These are phyloP conservation scores for Przewalskia tangutica DNA, from an alignment of 257 asterid species.

Conservation along the genomic window DNA sequence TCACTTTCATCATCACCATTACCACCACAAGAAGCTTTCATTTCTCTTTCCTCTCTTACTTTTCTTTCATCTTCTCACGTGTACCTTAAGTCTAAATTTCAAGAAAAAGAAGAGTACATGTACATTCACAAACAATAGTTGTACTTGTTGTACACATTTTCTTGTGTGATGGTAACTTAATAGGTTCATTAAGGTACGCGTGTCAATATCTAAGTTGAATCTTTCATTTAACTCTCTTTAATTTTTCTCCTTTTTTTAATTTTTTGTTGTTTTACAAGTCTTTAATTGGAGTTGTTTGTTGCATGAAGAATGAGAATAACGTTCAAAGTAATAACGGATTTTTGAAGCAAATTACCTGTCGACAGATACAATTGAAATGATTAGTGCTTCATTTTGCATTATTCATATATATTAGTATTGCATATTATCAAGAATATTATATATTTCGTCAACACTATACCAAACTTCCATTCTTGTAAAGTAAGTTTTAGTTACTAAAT, in stretches of 20 bases:
- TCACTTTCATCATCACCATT: conserved; percentile 49
- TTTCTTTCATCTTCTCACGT: conserved; percentile 10
- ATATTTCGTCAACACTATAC: conserved; percentile 11
- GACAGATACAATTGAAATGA: conserved; percentile 7
- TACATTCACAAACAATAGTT: background rate
- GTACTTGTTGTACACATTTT: conserved; percentile 6
- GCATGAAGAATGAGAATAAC: conserved; percentile 29
- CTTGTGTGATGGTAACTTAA: background rate
- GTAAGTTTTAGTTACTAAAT: conserved; percentile 18
- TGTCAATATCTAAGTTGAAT: background rate
- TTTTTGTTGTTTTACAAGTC: background rate
- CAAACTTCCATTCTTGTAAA: conserved; percentile 26
- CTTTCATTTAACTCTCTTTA: background rate
- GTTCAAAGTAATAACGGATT: conserved; percentile 32
- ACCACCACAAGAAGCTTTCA: conserved; percentile 39
- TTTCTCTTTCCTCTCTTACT: conserved; percentile 15
- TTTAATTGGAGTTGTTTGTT: background rate
- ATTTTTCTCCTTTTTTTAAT: no score
- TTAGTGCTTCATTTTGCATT: background rate
- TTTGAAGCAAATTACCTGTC: conserved; percentile 61
- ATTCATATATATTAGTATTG: background rate
- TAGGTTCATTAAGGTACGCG: conserved; percentile 2
- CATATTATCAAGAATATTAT: background rate
- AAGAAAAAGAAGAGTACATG: background rate
- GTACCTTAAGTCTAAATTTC: conserved; percentile 15